Evolutionary conservation across 257 asterid genomes (phyloP), one percentile per base, ranked within the genome.

Genomic region (Craterostigma plantagineum): DNA sequence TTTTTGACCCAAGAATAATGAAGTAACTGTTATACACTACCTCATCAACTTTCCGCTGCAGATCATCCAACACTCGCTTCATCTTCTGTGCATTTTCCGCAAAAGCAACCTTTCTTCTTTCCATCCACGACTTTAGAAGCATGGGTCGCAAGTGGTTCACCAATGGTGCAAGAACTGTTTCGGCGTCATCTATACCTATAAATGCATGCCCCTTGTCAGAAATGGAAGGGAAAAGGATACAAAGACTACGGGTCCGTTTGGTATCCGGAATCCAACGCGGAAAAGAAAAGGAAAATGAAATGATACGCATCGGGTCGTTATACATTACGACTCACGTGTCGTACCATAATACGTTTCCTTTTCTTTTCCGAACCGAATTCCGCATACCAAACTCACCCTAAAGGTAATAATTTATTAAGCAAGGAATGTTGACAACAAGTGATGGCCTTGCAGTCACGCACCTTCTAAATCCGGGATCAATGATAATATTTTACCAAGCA

Each of bases 31-130:
- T 43, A 18, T 47, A 11, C 36, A 47, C 52, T 74, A 87, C 95
- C 98, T 87, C 98, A 61, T 87, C 98, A 63, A 82, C 62, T 71
- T 68, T 82, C 48, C 60, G 79, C 61, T 82, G 98, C 65, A 87
- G 65, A 67, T 69, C 67, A 66, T 82, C 98, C 47, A 79, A 63
- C 52, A 82, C 55, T 14, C 62, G 67, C 65, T 70, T 87, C 67
- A 74, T 74, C 58, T 72, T 76, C 75, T 87, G 98, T 46, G 77
- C 57, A 70, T 77, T 87, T 51, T 87, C 91, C 1, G 98, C 72
- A 51, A 82, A 87, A 50, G 81, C 77, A 40, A 76, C 69, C 76
- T 74, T 83, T 70, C 76, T 70, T 63, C 75, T 80, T 60, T 82
- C 92, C 66, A 56, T 74, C 91, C 77, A 83, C 47, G 91, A 64